Conservation (phyloP, 371 early-diverging fungal genomes). For the Rhizopus stolonifer region DNA sequence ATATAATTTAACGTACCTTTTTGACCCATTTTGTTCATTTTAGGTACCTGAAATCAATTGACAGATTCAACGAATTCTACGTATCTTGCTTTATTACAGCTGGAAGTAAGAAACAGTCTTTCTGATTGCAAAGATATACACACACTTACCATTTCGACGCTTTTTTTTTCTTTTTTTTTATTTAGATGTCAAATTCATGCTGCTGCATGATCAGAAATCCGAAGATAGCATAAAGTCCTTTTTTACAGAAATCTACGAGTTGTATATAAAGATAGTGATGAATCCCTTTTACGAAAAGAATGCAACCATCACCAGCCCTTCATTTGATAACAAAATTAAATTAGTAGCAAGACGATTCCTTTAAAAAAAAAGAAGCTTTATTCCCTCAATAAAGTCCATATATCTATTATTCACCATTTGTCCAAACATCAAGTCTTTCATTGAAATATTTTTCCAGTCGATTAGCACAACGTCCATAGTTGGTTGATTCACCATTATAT, state of each 20-base stretch:
- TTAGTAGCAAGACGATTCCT: conserved; percentile 78
- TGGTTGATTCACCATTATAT: conserved; percentile 63
- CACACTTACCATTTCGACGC: neutral
- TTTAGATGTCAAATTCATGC: conserved; percentile 81
- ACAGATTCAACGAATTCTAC: conserved; percentile 91
- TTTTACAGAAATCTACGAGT: conserved; percentile 89
- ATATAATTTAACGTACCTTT: neutral
- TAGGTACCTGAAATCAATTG: conserved; percentile 92
- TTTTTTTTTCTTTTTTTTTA: no score
- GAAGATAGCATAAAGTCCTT: conserved; percentile 89
- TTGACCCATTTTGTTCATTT: conserved; percentile 2
- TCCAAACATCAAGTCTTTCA: conserved; percentile 40
- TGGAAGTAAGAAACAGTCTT: conserved; percentile 56
- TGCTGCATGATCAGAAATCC: conserved; percentile 87
- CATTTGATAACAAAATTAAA: conserved; percentile 82
- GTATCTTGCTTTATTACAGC: conserved; percentile 92
- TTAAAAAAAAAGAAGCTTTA: conserved; percentile 24
- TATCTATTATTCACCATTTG: conserved; percentile 16
- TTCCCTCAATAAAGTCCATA: neutral
- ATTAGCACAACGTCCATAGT: conserved; percentile 68
- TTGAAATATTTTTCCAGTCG: conserved; percentile 53
- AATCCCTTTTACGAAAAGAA: conserved; percentile 92
- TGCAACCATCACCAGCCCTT: conserved; percentile 72
- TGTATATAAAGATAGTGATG: conserved; percentile 87
- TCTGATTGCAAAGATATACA: neutral